A percentile compares a stretch with the other conserved stretches of the same genome.
Evolutionary conservation across 768 basidiomycete genomes (phyloP).

Genomic region (Termitomyces sp.): DNA sequence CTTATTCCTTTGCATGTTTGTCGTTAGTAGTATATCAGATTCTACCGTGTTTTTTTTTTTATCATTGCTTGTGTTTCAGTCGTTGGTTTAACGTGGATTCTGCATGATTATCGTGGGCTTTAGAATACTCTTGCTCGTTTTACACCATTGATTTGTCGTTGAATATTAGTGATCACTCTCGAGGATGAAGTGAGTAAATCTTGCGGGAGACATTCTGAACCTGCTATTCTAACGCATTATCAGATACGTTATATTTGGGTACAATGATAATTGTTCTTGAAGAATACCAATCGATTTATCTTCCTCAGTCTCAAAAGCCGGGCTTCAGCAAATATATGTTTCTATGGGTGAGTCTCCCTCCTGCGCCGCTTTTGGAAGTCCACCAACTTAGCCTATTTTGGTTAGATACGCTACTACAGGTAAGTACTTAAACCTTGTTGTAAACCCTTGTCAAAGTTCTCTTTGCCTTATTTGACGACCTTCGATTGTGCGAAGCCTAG

Average conservation of each 20-base stretch:
- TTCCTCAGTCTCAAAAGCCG: conserved; percentile 25
- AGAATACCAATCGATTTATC: neutral
- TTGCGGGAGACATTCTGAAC: neutral
- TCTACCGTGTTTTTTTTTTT: neutral
- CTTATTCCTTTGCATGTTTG: conserved; percentile 16
- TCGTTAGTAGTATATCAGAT: conserved; percentile 4
- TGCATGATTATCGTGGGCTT: conserved; percentile 29
- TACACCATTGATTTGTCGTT: neutral
- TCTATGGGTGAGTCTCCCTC: conserved; percentile 26
- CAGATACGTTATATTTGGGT: conserved; percentile 37
- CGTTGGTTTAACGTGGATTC: conserved; percentile 29
- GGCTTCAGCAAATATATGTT: conserved; percentile 34
- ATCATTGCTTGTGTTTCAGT: conserved; percentile 11
- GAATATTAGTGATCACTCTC: conserved; percentile 23
- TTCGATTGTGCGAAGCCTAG: conserved; percentile 21
- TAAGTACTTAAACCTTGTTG: neutral
- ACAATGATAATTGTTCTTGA: neutral
- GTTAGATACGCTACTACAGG: conserved; percentile 39
- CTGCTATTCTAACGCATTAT: neutral
- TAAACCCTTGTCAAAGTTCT: no score
- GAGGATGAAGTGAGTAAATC: conserved; percentile 25
- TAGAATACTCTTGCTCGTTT: neutral
- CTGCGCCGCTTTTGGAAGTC: neutral
- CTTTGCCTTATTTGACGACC: neutral
- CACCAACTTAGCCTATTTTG: neutral